Evolutionary conservation across 192 early-diverging fungal genomes (phyloP), one percentile per base, ranked within the genome.

Genomic region (Backusella australiensis): DNA sequence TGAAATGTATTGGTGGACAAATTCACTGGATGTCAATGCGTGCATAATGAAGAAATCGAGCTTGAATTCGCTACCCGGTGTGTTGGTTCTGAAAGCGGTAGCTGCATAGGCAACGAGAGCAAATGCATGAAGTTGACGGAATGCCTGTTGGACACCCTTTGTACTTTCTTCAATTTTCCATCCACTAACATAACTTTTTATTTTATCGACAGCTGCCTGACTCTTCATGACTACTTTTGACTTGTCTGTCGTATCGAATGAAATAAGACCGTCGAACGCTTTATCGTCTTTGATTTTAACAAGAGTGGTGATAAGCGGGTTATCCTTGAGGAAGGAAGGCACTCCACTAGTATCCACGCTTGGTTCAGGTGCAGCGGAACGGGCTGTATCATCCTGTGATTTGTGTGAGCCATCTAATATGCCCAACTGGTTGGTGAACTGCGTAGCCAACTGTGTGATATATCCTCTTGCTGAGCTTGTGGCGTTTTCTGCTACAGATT

Each of bases 1-100:
- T 49, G 80, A 78, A 15, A 84, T 67, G 14, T 81, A 49, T 15
- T 85, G 81, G 42, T 88, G 87, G 15, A 89, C 29, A 59, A 89
- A 89, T 41, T 86, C 81, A 9, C 80, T 70, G n/a, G 87, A 86
- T 1, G 90, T 90, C 68, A 90, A 59, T 42, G 80, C 78, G 75
- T 91, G 90, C 79, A 85, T 83, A 36, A 86, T 67, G 46, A 84
- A 85, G 77, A 85, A 86, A 69, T 86, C 81, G 7, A 82, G 69
- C 19, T 83, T 87, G 75, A 86, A 46, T 76, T 76, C 36, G 35
- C 56, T 63, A 34, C 42, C 70, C 0, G 39, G 26, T 29, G 23
- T 41, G 5, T 67, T 80, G 79, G 84, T 75, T 80, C 78, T 73
- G 63, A 81, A 34, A 36, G 69, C 71, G 14, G 73, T 56, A 0